These are phyloP conservation scores for Naganishia onofrii DNA, from an alignment of 768 basidiomycete genomes.

Conservation along the genomic window DNA sequence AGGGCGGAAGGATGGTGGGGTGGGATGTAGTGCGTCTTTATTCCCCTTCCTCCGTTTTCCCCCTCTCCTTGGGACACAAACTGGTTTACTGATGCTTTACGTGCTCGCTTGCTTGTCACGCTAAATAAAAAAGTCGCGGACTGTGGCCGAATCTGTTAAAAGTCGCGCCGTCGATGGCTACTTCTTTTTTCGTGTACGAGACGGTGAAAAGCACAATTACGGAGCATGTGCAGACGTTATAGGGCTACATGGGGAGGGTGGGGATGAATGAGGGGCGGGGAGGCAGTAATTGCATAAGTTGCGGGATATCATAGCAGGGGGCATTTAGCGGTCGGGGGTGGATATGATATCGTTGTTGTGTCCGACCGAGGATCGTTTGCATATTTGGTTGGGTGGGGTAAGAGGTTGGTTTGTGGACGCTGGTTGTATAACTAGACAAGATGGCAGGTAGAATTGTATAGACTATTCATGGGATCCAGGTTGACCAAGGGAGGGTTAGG, in stretches of 20 bases:
- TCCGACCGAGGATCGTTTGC: not conserved
- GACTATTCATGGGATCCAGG: too few relatives aligned
- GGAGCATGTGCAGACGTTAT: constrained; percentile 23
- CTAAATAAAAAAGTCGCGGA: too few relatives aligned
- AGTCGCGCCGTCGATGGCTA: constrained; percentile 47
- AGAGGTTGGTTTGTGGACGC: not conserved
- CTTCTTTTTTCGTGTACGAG: constrained; percentile 50
- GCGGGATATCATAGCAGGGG: too few relatives aligned
- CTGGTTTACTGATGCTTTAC: too few relatives aligned
- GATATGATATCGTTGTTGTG: not conserved
- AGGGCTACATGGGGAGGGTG: not conserved
- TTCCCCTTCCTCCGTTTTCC: too few relatives aligned
- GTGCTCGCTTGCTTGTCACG: too few relatives aligned
- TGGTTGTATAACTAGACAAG: not conserved
- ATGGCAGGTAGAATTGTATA: not conserved
- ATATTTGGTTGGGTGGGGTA: not conserved
- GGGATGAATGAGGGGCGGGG: not conserved
- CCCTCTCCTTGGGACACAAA: too few relatives aligned
- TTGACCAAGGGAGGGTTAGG: too few relatives aligned
- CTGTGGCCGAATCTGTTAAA: constrained; percentile 49
- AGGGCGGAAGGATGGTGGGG: constrained; percentile 65
- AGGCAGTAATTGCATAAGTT: not conserved
- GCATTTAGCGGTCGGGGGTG: too few relatives aligned
- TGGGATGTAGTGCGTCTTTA: constrained; percentile 42
- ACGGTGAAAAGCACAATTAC: constrained; percentile 35